Base-by-base conservation (phyloP, 2,329 filamentous ascomycete genomes). In the Domatiomyces globalis region DNA sequence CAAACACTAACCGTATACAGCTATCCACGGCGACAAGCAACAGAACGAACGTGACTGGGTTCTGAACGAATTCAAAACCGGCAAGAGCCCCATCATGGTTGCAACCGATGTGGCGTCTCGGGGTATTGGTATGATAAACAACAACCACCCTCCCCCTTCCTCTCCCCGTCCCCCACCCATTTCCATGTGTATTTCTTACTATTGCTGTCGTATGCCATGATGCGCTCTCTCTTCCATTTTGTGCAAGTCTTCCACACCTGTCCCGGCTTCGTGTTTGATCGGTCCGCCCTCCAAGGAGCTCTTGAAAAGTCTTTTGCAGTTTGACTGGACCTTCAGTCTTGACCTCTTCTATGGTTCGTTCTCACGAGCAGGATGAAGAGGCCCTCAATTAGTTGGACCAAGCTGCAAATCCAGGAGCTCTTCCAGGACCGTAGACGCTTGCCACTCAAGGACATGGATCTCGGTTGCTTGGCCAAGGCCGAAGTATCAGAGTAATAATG, bases 41-140 rank as follows among this genome's bases (percentile, higher is more conserved):
- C 92, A 98, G 68, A 95, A 95, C 72, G 92, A 98, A 76, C 89
- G 92, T 76, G 92, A 96, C 71, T 96, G 92, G 88, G 92, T 96
- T 65, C 78, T 98, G 68, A 94, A 96, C 71, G 90, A 96, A 72
- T 98, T 98, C 82, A 98, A 96, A 83, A 87, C 86, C 60, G 89
- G 88, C 74, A 95, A 96, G 79, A 95, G 88, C 75, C 92, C 92
- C 68, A 94, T 98, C 81, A 95, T 98, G 89, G 92, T 98, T 75
- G 92, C 92, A 74, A 98, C 92, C 61, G 92, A 96, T 68, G 92
- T 98, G 74, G 92, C 92, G 74, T 96, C 92, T 68, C 92, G 92
- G 89, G 92, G 92, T 87, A 95, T 98, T 75, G 92, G 92, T 95
- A 94, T 94, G 88, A 90, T 85, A 80, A 75, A 77, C 73, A 73